These are phyloP conservation scores for Biscogniauxia marginata DNA, from an alignment of 2,329 filamentous ascomycete genomes.

Conservation along the genomic window DNA sequence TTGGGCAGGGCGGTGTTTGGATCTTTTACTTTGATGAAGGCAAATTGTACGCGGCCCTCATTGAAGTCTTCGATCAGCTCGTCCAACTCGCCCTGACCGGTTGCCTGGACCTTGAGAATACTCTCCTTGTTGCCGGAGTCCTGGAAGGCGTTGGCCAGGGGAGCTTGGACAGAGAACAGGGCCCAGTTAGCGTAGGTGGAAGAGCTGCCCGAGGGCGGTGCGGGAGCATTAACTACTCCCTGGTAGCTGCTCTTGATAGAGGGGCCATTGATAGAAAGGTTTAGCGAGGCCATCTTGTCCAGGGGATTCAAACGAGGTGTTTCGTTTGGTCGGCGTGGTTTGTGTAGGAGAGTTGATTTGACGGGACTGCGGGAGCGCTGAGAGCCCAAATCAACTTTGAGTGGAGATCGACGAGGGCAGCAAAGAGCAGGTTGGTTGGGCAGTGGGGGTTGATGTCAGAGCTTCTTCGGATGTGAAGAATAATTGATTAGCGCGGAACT, in stretches of 20 bases:
- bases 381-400: constrained; percentile 3
- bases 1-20: constrained; percentile 88
- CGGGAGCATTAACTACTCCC: constrained; percentile 53
- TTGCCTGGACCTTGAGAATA: constrained; percentile 88
- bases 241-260: constrained; percentile 82
- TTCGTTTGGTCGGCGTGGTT: constrained; percentile 5
- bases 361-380: not conserved
- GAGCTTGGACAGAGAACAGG: constrained; percentile 88
- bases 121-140: constrained; percentile 85
- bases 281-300: constrained; percentile 70
- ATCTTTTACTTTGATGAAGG: constrained; percentile 94
- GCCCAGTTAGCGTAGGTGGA: constrained; percentile 91
- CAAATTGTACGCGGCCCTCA: constrained; percentile 95
- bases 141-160: constrained; percentile 90
- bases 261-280: constrained; percentile 74
- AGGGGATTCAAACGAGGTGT: constrained; percentile 20
- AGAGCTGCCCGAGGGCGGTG: constrained; percentile 56
- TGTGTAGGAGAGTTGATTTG: not conserved
- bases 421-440: constrained; percentile 1
- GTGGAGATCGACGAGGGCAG: not conserved
- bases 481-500: too few species aligned
- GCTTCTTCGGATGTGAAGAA: constrained; percentile 14
- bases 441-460: constrained; percentile 34
- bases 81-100: constrained; percentile 86
- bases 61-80: constrained; percentile 95